phyloP scores from a whole-genome alignment of 441 rosid species.

The Pelargonium fulgidum region DNA sequence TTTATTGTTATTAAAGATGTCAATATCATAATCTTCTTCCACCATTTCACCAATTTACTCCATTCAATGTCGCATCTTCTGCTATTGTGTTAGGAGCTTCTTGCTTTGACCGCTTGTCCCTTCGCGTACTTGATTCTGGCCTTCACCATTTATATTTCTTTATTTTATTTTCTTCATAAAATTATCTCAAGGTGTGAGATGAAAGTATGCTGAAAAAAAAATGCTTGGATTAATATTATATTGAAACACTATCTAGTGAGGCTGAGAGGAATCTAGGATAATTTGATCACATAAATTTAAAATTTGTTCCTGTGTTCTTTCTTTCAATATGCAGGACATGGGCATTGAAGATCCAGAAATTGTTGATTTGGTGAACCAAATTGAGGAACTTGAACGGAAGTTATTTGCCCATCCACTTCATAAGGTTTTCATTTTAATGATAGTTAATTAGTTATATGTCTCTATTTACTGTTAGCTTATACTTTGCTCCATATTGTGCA shows the following conservation, averaged over 20 bases:
- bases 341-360: constrained; percentile 83
- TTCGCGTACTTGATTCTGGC: neutral
- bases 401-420: constrained; percentile 78
- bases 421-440: constrained; percentile 45
- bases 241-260: neutral
- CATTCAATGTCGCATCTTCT: neutral
- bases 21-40: neutral
- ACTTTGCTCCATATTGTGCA: constrained; percentile 13
- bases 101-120: neutral
- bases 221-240: neutral
- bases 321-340: constrained; percentile 65
- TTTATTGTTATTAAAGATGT: neutral
- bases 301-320: neutral
- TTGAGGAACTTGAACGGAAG: constrained; percentile 78
- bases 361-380: constrained; percentile 68
- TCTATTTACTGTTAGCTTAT: constrained; percentile 7
- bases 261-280: neutral
- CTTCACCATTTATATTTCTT: neutral
- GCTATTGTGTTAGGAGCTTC: neutral
- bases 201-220: neutral
- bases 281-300: neutral
- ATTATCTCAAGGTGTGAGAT: neutral
- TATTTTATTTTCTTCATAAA: neutral
- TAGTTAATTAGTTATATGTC: neutral
- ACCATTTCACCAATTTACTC: neutral